phyloP scores from a whole-genome alignment of 129 eudicot species.

The Flaveria trinervia region DNA sequence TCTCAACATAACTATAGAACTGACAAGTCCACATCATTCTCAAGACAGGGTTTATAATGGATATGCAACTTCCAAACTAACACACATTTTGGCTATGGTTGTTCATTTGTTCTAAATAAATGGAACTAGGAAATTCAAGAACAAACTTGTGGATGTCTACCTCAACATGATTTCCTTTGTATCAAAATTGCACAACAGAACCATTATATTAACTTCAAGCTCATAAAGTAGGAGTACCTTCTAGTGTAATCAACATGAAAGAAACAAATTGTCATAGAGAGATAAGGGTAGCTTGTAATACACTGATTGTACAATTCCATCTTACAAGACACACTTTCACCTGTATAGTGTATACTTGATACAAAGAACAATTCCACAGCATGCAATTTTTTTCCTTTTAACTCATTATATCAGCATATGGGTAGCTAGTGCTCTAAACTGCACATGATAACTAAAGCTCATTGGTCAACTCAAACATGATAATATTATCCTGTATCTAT shows the following conservation, averaged over 20 bases:
- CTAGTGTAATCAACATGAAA: background rate
- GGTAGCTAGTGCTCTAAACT: background rate
- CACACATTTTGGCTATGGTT: conserved; percentile 6
- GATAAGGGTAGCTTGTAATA: background rate
- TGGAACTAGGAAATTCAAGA: background rate
- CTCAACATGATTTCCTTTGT: background rate
- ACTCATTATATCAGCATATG: background rate
- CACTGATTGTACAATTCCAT: background rate
- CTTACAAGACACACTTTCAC: background rate
- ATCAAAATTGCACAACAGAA: background rate
- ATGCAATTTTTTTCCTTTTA: background rate
- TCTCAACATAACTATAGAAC: conserved; percentile 1
- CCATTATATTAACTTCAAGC: background rate
- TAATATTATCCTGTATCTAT: background rate
- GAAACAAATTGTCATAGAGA: background rate
- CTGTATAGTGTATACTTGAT: background rate
- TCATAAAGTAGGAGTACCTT: background rate
- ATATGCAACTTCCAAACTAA: conserved; percentile 1
- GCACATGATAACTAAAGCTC: background rate
- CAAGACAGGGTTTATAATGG: background rate
- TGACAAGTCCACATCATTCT: background rate
- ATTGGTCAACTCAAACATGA: background rate
- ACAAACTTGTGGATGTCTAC: background rate
- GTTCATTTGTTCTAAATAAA: background rate
- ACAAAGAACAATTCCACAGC: background rate